Percentiles rank a stretch among this genome's conserved stretches.
Conservation (phyloP, 176 grass and related monocot genomes). For the Thalia dealbata region DNA sequence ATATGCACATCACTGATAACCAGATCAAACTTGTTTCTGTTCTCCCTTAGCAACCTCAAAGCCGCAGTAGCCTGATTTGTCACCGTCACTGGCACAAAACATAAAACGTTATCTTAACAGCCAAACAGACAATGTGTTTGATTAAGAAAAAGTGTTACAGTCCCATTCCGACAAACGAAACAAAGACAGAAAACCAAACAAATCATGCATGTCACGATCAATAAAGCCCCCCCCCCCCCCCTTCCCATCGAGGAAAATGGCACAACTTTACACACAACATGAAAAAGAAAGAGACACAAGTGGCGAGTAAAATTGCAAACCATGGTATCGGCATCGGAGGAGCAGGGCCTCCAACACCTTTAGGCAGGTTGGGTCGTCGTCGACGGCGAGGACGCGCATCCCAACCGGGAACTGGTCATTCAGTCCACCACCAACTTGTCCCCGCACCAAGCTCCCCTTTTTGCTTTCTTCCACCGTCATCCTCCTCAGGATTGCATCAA, state of each 20-base stretch:
- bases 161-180: neutral
- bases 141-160: neutral
- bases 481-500: conserved; percentile 13
- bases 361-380: conserved; percentile 59
- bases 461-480: conserved; percentile 28
- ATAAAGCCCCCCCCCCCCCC: neutral
- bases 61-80: conserved; percentile 55
- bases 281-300: neutral
- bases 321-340: conserved; percentile 39
- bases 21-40: conserved; percentile 78
- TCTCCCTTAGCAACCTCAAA: conserved; percentile 57
- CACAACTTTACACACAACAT: neutral
- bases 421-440: neutral
- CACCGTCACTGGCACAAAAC: conserved; percentile 48
- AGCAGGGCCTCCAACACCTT: conserved; percentile 45
- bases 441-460: conserved; percentile 12
- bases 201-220: neutral
- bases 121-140: conserved; percentile 12
- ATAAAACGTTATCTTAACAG: conserved; percentile 1
- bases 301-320: conserved; percentile 9
- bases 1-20: conserved; percentile 83
- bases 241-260: neutral
- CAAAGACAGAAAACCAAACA: neutral
- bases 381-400: conserved; percentile 79
- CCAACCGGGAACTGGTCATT: conserved; percentile 58